Conservation (phyloP, 1,139 yeast genomes). For the Suhomyces anneliseae region DNA sequence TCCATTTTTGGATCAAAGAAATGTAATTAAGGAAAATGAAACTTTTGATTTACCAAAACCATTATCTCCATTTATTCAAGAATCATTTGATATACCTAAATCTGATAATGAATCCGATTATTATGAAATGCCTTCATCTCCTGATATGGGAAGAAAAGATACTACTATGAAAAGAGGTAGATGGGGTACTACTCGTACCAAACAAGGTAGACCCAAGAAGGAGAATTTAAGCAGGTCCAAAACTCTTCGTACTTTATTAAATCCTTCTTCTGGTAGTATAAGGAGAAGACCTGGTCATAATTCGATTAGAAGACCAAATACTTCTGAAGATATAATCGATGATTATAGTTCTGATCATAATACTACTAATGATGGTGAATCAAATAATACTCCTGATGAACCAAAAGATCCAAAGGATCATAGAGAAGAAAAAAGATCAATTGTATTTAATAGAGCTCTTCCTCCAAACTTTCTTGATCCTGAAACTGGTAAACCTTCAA, state of each 20-base stretch:
- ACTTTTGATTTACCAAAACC: slow-evolving; percentile 21
- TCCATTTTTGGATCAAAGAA: slow-evolving; percentile 28
- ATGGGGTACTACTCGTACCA: slow-evolving; percentile 89
- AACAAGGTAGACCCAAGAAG: slow-evolving; percentile 62
- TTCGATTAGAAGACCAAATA: slow-evolving; percentile 25
- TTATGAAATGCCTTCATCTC: slow-evolving; percentile 5
- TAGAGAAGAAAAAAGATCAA: slow-evolving; percentile 47
- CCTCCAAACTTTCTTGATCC: slow-evolving; percentile 63
- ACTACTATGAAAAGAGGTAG: slow-evolving; percentile 67
- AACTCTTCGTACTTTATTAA: slow-evolving; percentile 40
- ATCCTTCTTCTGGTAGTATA: slow-evolving; percentile 11
- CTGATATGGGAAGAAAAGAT: slow-evolving; percentile 10
- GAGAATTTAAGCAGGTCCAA: slow-evolving; percentile 47
- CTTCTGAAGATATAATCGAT: slow-evolving; percentile 29
- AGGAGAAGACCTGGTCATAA: slow-evolving; percentile 6
- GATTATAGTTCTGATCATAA: slow-evolving; percentile 20
- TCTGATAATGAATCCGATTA: slow-evolving; percentile 10
- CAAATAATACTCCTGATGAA: slow-evolving; percentile 22
- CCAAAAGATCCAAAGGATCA: slow-evolving; percentile 42
- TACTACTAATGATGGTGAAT: slow-evolving; percentile 17
- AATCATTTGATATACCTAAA: slow-evolving; percentile 12
- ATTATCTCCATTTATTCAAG: slow-evolving; percentile 19
- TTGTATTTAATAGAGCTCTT: slow-evolving; percentile 68
- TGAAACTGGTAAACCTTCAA: slow-evolving; percentile 31
- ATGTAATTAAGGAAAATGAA: slow-evolving; percentile 24